Percentiles rank a stretch among this genome's conserved stretches.
Conservation (phyloP, 257 asterid genomes). For the Phtheirospermum japonicum region DNA sequence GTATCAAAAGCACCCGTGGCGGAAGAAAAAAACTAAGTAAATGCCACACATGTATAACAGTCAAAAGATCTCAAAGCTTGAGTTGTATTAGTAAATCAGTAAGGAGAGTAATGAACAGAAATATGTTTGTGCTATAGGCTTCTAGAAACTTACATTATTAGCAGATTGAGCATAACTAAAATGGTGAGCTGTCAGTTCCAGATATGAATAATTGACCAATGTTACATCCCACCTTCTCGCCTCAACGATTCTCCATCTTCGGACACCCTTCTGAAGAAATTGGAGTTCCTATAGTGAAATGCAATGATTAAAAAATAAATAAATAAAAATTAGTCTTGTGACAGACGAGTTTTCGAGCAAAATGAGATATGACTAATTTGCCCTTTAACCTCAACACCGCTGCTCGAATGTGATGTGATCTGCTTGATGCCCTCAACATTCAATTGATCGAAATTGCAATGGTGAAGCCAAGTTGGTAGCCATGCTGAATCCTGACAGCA, state of each 20-base stretch:
- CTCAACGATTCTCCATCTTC: constrained; percentile 27
- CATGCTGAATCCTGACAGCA: constrained; percentile 53
- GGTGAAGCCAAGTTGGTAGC: constrained; percentile 72
- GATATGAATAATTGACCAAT: constrained; percentile 52
- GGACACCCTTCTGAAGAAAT: constrained; percentile 24
- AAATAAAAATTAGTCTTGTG: constrained; percentile 18
- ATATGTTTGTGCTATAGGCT: constrained; percentile 5
- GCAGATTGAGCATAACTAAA: constrained; percentile 44
- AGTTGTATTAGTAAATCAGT: background rate
- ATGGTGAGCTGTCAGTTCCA: constrained; percentile 49
- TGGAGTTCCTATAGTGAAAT: constrained; percentile 41
- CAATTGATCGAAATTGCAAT: constrained; percentile 31
- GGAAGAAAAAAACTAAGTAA: constrained; percentile 3
- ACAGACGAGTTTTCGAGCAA: constrained; percentile 19
- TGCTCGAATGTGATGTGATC: constrained; percentile 36
- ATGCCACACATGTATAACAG: background rate
- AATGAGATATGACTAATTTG: constrained; percentile 1
- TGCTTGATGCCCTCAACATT: constrained; percentile 26
- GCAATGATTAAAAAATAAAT: no score
- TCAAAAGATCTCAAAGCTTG: constrained; percentile 12
- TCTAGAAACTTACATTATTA: constrained; percentile 50
- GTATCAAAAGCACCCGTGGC: constrained; percentile 4
- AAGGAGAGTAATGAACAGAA: constrained; percentile 5
- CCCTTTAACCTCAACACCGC: constrained; percentile 44
- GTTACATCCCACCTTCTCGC: constrained; percentile 44